Evolutionary conservation across 2,329 filamentous ascomycete species (phyloP).

Genomic region (Alternaria dauci): DNA sequence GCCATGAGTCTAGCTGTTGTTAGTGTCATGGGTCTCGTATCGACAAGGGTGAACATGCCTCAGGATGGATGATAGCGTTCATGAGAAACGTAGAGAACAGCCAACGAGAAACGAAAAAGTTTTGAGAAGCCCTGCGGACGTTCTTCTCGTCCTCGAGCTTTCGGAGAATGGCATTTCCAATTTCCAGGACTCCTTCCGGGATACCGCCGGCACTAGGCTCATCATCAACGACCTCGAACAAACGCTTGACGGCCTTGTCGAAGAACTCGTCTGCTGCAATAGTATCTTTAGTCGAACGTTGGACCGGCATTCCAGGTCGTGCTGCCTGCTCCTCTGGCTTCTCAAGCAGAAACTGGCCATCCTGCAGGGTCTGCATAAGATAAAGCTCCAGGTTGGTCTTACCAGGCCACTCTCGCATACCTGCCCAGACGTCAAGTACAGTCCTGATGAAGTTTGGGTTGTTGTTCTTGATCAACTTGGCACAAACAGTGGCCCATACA

Average conservation of each 20-base stretch:
- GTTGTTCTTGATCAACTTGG: conserved; percentile 79
- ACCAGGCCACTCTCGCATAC: conserved; percentile 88
- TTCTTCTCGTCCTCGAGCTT: conserved; percentile 75
- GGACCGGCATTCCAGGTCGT: conserved; percentile 72
- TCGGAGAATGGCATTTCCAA: conserved; percentile 82
- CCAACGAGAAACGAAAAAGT: conserved; percentile 89
- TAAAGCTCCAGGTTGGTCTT: conserved; percentile 91
- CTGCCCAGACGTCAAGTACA: conserved; percentile 86
- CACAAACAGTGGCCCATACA: conserved; percentile 88
- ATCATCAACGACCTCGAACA: conserved; percentile 88
- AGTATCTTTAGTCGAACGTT: conserved; percentile 80
- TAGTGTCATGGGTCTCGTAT: conserved; percentile 35
- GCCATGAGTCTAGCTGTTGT: conserved; percentile 60
- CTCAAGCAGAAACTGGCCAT: conserved; percentile 89
- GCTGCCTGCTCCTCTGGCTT: conserved; percentile 78
- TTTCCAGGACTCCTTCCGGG: conserved; percentile 81
- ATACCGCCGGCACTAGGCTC: conserved; percentile 80
- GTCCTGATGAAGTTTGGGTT: conserved; percentile 82
- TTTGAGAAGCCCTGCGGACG: conserved; percentile 74
- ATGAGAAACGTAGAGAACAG: conserved; percentile 89
- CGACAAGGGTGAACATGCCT: conserved; percentile 62
- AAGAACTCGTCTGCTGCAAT: conserved; percentile 89
- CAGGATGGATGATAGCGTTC: conserved; percentile 85
- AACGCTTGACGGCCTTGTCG: conserved; percentile 76
- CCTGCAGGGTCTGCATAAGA: conserved; percentile 91